Evolutionary conservation across 2,329 filamentous ascomycete species (phyloP), one percentile per base, ranked within the genome.

Genomic region (Fragosphaeria purpurea): DNA sequence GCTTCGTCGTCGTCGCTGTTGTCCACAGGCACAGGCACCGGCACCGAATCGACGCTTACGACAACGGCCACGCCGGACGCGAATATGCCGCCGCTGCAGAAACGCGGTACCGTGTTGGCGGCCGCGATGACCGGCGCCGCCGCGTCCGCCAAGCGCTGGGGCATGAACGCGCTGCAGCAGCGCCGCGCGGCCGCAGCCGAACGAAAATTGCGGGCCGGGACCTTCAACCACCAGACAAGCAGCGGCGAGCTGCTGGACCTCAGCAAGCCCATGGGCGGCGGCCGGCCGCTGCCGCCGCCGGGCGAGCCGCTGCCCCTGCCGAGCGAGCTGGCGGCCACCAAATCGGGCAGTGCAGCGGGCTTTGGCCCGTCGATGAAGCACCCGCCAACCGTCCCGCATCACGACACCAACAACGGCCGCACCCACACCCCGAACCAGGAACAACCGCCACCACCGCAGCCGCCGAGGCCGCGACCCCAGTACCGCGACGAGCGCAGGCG

Each of bases 221-320:
- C 41, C 13, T 13, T 37, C 9, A 43, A 38, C 31, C 42, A 44
- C 10, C 43, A 44, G 2, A 38, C 32, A 4, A 45, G 48, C 50
- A 53, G 41, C 32, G 47, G 55, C 7, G 58, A 60, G 32, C 55
- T 58, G 12, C 44, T 79, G 54, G 64, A 80, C 67, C 57, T 77
- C 53, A 67, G 64, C 56, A 79, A 87, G 58, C 88, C 88, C 2
- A 88, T 94, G 71, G 89, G 89, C 1, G 78, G 88, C 40, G 88
- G 88, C 0, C 83, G 85, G 58, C 88, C 88, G 1, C 70, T 95
- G 13, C 88, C 88, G 44, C 88, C 88, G 7, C 86, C 85, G 3
- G 89, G 88, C 2, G 82, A 77, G 43, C 88, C 89, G 4, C 73
- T 95, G 1, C 88, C 89, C 2, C 79, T 73, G 41, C 84, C 83